Evolutionary conservation across 2,329 filamentous ascomycete species (phyloP), one percentile per base, ranked within the genome.

Genomic region (Stagonosporopsis vannaccii): DNA sequence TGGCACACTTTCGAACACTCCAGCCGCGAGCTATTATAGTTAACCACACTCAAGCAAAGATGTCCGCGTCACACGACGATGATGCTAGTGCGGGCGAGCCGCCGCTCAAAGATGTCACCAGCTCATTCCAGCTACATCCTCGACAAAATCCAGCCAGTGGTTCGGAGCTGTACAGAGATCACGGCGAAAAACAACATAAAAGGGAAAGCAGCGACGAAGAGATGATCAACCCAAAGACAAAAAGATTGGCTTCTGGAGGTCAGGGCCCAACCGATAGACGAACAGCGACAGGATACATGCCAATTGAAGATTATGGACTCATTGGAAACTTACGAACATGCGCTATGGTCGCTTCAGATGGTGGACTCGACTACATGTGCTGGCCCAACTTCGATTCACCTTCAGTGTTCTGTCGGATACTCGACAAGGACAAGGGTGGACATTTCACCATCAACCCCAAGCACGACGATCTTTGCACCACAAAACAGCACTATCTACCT

Each of bases 371-470:
- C 70, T 91, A 87, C 65, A 90, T 92, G 88, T 92, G 89, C 74
- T 92, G 89, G 90, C 90, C 89, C 3, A 86, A 91, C 63, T 92
- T 92, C 70, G 90, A 92, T 73, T 91, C 89, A 6, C 89, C 90
- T 0, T 88, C 87, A 0, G 77, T 92, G 45, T 92, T 92, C 72
- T 91, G 88, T 68, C 85, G 89, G 36, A 80, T 92, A 15, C 77
- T 92, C 2, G 90, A 92, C 75, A 88, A 90, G 68, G 79, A 89
- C 64, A 91, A 89, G 69, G 90, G 90, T 22, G 90, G 90, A 0
- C 85, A 88, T 72, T 92, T 91, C 74, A 86, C 82, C 61, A 89
- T 92, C 62, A 68, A 61, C 13, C 79, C 80, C 20, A 80, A 82
- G 2, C 63, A 77, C 1, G 73, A 79, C 9, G 71, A 83, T 23